Base-by-base conservation (phyloP, 1,284 basidiomycete genomes). In the Ustilago hordei region DNA sequence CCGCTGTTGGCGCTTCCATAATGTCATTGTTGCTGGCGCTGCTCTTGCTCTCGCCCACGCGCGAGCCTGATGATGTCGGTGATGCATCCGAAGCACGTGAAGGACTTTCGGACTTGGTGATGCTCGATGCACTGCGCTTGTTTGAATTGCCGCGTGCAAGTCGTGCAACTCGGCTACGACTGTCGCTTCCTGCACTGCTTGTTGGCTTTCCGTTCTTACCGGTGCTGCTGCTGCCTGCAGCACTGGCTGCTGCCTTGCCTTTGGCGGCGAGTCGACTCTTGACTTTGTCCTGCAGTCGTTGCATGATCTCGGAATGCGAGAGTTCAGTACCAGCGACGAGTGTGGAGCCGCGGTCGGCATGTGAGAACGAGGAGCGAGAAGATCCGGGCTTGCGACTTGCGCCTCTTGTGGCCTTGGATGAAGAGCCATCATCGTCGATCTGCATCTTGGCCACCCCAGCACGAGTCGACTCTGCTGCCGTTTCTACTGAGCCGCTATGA, bases 271-370 rank as follows among this genome's bases (percentile, higher is more conserved):
- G 66, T 28, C 75, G 50, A 47, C 69, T 62, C 55, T 72, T 72
- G 47, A 72, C 75, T 52, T 72, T 72, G 38, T 72, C 39, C 45
- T 77, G 69, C 8, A 77, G 60, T 59, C 57, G 61, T 39, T 72
- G 66, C 75, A 77, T 77, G 63, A 77, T 77, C 57, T 72, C 64
- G 7, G 65, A 69, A 36, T 69, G 74, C 5, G 74, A 69, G 19
- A 75, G 60, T 17, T 71, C 68, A 7, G 73, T 70, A 32, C 57
- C 64, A 4, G 55, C 35, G 23, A 69, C 53, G 1, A 61, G 53
- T 2, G 15, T 45, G 28, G 62, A 63, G 48, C 60, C 55, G 48
- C 71, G 61, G 41, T 74, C 71, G 13, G 55, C 41, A 11, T 55
- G 47, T 15, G 66, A 69, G 12, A 66, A 63, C 7, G 73, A 75